Evolutionary conservation across 106 monocot genomes (phyloP).

Genomic region (Dendrobium officinale): DNA sequence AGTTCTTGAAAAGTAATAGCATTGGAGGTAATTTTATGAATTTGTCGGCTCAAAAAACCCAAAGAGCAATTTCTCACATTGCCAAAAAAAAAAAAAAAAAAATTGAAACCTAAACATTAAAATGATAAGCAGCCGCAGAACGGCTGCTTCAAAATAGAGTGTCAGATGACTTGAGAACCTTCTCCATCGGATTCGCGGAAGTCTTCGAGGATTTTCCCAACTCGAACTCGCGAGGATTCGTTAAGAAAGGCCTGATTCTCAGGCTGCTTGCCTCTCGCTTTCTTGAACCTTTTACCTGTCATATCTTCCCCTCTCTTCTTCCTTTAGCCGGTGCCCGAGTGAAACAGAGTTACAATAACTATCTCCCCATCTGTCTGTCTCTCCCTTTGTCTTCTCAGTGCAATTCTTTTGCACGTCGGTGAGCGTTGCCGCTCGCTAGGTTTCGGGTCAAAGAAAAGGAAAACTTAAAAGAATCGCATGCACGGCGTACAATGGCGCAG

Average conservation of each 20-base stretch:
- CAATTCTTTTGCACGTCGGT: neutral
- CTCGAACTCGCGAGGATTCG: slow-evolving; percentile 35
- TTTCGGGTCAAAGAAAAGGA: too few relatives aligned
- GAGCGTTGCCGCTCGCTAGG: neutral
- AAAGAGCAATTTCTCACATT: neutral
- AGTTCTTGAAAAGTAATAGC: neutral
- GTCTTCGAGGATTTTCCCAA: slow-evolving; percentile 48
- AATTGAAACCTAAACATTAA: neutral
- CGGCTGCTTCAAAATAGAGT: neutral
- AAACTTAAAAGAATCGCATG: too few relatives aligned
- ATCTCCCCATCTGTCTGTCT: too few relatives aligned
- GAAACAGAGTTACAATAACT: neutral
- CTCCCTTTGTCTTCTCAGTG: neutral
- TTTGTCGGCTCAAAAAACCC: neutral
- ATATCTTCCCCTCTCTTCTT: neutral
- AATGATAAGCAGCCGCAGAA: neutral
- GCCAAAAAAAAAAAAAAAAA: neutral
- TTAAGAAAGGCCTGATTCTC: slow-evolving; percentile 12
- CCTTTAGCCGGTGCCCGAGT: neutral
- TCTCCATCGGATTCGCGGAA: slow-evolving; percentile 40
- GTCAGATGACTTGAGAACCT: slow-evolving; percentile 22
- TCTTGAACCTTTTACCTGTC: slow-evolving; percentile 11
- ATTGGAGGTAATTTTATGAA: neutral
- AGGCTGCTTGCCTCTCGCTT: slow-evolving; percentile 12
- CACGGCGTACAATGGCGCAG: too few relatives aligned